These are phyloP conservation scores for Candida michaelii DNA, from an alignment of 805 yeast genomes.

Conservation along the genomic window DNA sequence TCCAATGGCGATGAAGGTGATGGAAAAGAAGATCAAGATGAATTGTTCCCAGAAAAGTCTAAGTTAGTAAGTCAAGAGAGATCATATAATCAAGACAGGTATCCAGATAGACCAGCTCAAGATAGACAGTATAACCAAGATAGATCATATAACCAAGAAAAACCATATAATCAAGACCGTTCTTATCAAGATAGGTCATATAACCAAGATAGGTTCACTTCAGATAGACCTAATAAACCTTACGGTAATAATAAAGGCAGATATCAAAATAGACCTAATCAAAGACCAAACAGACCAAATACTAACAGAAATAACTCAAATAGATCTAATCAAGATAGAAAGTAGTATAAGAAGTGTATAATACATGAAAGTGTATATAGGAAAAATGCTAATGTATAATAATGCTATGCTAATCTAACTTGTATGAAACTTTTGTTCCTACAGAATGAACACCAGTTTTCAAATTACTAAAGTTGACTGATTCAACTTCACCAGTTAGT, in stretches of 20 bases:
- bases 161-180: neutral
- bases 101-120: neutral
- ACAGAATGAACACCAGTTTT: constrained; percentile 67
- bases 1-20: neutral
- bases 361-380: neutral
- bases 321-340: neutral
- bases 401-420: constrained; percentile 21
- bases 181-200: neutral
- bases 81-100: neutral
- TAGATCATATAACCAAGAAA: neutral
- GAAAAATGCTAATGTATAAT: neutral
- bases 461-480: constrained; percentile 68
- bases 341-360: neutral
- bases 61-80: too few species aligned
- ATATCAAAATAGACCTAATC: neutral
- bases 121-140: neutral
- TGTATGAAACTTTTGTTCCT: constrained; percentile 69
- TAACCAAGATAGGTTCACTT: neutral
- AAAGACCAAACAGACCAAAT: neutral
- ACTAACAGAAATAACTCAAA: neutral
- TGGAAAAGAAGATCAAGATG: neutral
- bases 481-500: constrained; percentile 54
- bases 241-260: neutral
- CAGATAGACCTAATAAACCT: neutral
- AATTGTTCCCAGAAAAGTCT: too few species aligned